phyloP scores from a whole-genome alignment of 164 flowering plant genomes.

The Warburgia ugandensis region DNA sequence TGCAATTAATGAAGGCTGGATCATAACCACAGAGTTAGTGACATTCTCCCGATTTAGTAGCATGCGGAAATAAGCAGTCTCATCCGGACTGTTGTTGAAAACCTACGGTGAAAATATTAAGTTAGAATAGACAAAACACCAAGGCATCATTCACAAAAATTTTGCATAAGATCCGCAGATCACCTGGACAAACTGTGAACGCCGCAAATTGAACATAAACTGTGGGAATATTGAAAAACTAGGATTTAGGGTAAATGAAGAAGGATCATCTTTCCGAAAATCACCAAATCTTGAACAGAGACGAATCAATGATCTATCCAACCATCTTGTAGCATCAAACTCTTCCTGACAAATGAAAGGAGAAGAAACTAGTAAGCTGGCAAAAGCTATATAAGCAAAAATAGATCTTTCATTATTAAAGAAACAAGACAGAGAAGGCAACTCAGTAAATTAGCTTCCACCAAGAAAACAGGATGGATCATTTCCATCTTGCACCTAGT shows the following conservation, averaged over 20 bases:
- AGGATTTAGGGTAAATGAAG: slow-evolving; percentile 83
- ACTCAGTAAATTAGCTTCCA: background rate
- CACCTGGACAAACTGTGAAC: slow-evolving; percentile 99
- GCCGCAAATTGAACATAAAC: slow-evolving; percentile 86
- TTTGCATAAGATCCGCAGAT: too few species aligned
- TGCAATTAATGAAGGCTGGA: slow-evolving; percentile 83
- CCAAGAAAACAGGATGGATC: background rate
- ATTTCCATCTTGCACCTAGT: too few species aligned
- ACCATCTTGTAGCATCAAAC: slow-evolving; percentile 95
- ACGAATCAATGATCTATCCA: slow-evolving; percentile 83
- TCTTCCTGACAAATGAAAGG: slow-evolving; percentile 49
- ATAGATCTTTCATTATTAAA: background rate
- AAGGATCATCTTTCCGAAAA: slow-evolving; percentile 87
- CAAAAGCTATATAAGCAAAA: too few species aligned
- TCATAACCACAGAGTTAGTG: slow-evolving; percentile 87
- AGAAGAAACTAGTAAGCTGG: background rate
- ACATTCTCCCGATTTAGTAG: slow-evolving; percentile 73
- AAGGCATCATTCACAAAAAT: too few species aligned
- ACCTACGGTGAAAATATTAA: too few species aligned
- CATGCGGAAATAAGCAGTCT: slow-evolving; percentile 95
- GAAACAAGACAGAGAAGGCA: background rate
- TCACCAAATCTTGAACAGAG: slow-evolving; percentile 96
- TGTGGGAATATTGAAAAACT: slow-evolving; percentile 87
- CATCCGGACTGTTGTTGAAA: too few species aligned
- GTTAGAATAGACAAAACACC: too few species aligned